Conservation (phyloP, 2,329 filamentous ascomycete genomes). For the Bimuria novae-zelandiae region DNA sequence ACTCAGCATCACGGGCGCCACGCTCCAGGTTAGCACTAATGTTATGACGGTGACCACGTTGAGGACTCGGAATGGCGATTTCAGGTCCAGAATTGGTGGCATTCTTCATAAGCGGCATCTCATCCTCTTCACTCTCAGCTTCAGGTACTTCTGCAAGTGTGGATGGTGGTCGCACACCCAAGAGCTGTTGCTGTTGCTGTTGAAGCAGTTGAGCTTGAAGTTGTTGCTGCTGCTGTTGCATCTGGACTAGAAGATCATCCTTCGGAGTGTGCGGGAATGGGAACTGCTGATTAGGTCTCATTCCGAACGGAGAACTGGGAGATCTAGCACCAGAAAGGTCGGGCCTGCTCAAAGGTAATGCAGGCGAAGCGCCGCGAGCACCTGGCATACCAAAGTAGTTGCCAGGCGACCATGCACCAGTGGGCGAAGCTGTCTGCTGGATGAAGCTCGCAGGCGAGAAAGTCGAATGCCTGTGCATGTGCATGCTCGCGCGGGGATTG, state of each 20-base stretch:
- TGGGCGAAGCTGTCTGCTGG: conserved; percentile 64
- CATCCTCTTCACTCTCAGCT: conserved; percentile 66
- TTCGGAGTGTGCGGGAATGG: conserved; percentile 47
- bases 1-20: conserved; percentile 84
- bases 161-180: conserved; percentile 51
- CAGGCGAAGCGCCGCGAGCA: conserved; percentile 51
- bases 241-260: conserved; percentile 49
- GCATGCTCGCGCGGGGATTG: conserved; percentile 55
- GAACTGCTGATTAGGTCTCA: conserved; percentile 48
- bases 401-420: conserved; percentile 48
- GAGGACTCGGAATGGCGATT: conserved; percentile 65
- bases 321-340: conserved; percentile 44
- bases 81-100: conserved; percentile 50
- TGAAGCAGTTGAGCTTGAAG: conserved; percentile 60
- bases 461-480: conserved; percentile 74
- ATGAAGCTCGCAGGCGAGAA: conserved; percentile 71
- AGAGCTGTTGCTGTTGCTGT: conserved; percentile 56
- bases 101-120: conserved; percentile 46
- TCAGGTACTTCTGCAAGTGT: conserved; percentile 73
- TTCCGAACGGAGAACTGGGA: conserved; percentile 66
- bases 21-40: conserved; percentile 78
- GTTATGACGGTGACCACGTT: conserved; percentile 67
- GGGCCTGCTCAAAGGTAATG: conserved; percentile 39
- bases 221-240: conserved; percentile 56
- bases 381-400: conserved; percentile 45